Percentiles rank a stretch among this genome's conserved stretches.
phyloP scores from a whole-genome alignment of 352 stramenopile species.

The Poterioochromonas sp. region DNA sequence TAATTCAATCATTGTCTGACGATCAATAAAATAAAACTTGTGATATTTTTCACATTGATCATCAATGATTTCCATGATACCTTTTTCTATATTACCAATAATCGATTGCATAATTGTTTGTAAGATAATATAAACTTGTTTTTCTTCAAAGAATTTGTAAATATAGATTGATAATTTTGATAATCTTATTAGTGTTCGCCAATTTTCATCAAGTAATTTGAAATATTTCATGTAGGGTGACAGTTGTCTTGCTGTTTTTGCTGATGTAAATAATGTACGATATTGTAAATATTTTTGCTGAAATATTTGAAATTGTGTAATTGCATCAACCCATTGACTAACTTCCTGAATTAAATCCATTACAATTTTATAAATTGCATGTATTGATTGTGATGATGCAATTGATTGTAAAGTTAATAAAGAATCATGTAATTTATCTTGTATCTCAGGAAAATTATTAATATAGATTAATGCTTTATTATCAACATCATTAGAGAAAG shows the following conservation, averaged over 20 bases:
- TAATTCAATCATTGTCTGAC: neutral
- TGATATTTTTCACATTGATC: conserved; percentile 6
- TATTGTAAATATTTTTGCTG: neutral
- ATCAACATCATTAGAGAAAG: neutral
- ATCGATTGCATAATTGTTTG: too few species aligned
- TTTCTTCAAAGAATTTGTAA: neutral
- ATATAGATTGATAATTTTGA: neutral
- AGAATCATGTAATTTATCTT: neutral
- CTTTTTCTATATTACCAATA: neutral
- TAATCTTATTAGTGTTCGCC: neutral
- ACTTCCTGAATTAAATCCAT: neutral
- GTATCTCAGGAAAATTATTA: neutral
- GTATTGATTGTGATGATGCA: neutral
- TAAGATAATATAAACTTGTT: neutral
- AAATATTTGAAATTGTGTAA: neutral
- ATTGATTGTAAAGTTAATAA: neutral
- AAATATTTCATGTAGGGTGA: conserved; percentile 1
- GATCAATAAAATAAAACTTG: conserved; percentile 6
- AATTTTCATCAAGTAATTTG: conserved; percentile 8
- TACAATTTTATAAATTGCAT: too few species aligned
- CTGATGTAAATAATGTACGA: neutral
- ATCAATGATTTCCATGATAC: neutral
- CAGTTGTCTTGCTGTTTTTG: neutral
- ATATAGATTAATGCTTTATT: neutral
- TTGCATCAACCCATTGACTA: neutral